Percentiles rank a stretch among this genome's conserved stretches.
Conservation (phyloP, 331 rosid species). For the Telfairia occidentalis region DNA sequence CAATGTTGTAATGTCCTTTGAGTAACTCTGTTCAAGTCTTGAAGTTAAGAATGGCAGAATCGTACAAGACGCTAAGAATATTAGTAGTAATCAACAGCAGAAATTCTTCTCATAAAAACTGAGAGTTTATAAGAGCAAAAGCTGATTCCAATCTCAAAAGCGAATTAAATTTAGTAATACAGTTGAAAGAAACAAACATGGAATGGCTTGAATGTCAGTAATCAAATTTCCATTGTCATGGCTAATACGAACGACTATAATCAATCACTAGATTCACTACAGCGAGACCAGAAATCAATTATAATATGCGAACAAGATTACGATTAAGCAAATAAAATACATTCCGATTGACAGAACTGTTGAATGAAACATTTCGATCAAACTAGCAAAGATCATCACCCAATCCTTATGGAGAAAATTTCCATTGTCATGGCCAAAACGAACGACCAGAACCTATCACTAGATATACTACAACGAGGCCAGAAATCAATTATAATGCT, state of each 20-base stretch:
- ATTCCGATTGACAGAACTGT: background rate
- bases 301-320: background rate
- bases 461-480: too few relatives aligned
- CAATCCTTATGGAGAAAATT: background rate
- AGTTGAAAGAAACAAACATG: background rate
- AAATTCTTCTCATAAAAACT: background rate
- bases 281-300: background rate
- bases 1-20: background rate
- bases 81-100: background rate
- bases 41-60: background rate
- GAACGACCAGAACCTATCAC: background rate
- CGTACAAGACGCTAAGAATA: background rate
- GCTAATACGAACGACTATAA: background rate
- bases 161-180: background rate
- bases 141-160: background rate
- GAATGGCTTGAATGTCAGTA: background rate
- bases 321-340: background rate
- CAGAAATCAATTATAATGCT: background rate
- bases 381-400: background rate
- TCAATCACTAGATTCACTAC: background rate
- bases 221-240: background rate
- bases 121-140: background rate
- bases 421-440: background rate
- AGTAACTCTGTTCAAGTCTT: background rate
- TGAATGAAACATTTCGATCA: background rate